These are phyloP conservation scores for Zychaea mexicana DNA, from an alignment of 371 early-diverging fungal genomes.

Conservation along the genomic window DNA sequence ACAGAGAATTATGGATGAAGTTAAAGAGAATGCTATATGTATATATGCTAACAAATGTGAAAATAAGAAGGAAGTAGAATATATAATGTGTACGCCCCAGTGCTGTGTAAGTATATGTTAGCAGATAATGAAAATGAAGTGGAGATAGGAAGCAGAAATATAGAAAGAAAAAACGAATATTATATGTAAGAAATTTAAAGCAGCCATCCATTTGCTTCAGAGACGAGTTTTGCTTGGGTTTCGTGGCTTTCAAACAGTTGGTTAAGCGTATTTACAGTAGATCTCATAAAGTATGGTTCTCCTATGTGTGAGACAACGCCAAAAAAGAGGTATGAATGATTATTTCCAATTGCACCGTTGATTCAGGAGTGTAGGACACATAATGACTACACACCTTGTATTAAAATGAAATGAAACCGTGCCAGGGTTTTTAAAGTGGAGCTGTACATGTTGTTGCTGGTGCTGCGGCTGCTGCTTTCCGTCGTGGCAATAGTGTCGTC, in stretches of 20 bases:
- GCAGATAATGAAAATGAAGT: no score
- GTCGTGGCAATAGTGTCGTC: not conserved
- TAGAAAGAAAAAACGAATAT: no score
- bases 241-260: not conserved
- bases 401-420: not conserved
- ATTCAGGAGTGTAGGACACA: no score
- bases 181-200: no score
- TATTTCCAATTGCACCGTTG: not conserved
- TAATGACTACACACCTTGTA: not conserved
- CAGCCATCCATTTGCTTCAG: conserved; percentile 7
- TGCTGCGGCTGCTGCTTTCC: not conserved
- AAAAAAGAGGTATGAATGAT: not conserved
- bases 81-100: no score
- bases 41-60: no score
- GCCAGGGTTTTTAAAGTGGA: not conserved
- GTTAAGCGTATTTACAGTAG: not conserved
- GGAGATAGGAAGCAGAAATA: no score
- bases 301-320: not conserved
- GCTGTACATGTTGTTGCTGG: not conserved
- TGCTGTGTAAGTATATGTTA: no score
- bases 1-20: no score
- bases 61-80: no score
- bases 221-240: not conserved
- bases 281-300: not conserved
- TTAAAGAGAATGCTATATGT: no score